Evolutionary conservation across 1,284 basidiomycete species (phyloP), one percentile per base, ranked within the genome.

Genomic region (Spongispora temasekensis): DNA sequence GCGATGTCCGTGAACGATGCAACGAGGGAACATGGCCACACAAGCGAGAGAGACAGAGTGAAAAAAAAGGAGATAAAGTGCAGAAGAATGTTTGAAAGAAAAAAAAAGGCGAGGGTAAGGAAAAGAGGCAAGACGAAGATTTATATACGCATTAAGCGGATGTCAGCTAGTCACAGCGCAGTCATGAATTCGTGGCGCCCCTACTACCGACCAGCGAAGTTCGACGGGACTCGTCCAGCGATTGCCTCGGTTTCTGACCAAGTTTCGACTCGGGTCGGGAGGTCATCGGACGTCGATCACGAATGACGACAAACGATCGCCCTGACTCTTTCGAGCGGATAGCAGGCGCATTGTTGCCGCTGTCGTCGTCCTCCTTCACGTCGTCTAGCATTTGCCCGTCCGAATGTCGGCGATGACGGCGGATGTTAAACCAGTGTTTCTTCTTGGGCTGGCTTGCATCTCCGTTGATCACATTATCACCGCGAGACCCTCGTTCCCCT

Each of bases 251-350:
- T 63, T 66, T 68, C 25, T 67, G 67, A 27, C 60, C 57, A 42
- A 25, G 31, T n/a, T 61, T 66, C 4, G 59, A 61, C 28, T 65
- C 65, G 60, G 46, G 77, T 68, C 73, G 77, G 67, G 76, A 70
- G 27, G 74, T 67, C 65, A 77, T 78, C 27, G 79, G 77, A 65
- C 65, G 70, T 58, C 75, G 73, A 62, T 88, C 87, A 27, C 89
- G 78, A 32, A 91, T 83, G 27, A 91, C 89, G 23, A 90, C 86
- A 66, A 91, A 90, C 42, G 88, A 89, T 62, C 85, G 78, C 35
- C 73, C 60, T 5, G 71, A 44, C 50, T 72, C 75, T 56, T 68
- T 67, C 30, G 71, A 61, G 42, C 66, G 67, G 17, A 77, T 58
- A n/a, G 75, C 73, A 27, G 74, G 57, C 31, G 25, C 46, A 48